Conservation (phyloP, 176 grass and related monocot species). For the Pharus latifolius region DNA sequence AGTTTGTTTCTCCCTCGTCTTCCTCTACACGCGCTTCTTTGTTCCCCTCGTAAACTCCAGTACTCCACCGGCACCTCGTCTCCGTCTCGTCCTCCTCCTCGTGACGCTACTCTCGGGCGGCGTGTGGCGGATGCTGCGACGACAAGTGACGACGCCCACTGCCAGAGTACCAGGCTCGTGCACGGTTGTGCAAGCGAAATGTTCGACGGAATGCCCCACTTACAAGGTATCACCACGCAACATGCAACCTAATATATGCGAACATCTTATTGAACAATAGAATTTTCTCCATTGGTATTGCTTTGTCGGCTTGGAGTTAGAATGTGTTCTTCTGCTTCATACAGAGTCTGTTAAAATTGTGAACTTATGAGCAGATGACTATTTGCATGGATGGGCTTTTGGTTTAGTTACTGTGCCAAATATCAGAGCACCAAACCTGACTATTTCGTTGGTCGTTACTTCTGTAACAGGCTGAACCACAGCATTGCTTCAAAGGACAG, state of each 20-base stretch:
- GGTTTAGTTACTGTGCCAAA: constrained; percentile 1
- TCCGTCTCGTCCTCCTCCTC: too few relatives aligned
- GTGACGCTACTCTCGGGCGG: not conserved
- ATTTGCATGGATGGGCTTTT: constrained; percentile 26
- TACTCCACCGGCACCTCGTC: too few relatives aligned
- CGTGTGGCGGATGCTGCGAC: not conserved
- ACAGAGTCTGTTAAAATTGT: not conserved
- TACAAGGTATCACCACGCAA: too few relatives aligned
- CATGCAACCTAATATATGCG: too few relatives aligned
- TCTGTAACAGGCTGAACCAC: constrained; percentile 13
- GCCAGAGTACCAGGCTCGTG: too few relatives aligned
- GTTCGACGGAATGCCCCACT: constrained; percentile 16
- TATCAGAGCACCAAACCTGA: not conserved
- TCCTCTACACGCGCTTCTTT: too few relatives aligned
- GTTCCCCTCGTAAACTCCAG: too few relatives aligned
- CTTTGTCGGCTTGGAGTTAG: not conserved
- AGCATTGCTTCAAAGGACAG: constrained; percentile 2
- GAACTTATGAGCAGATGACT: not conserved
- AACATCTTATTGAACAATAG: not conserved
- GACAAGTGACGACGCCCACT: not conserved
- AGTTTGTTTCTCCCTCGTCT: too few relatives aligned
- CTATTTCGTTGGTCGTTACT: constrained; percentile 7
- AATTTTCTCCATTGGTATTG: not conserved
- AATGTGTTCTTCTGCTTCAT: not conserved
- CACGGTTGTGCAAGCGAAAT: not conserved